Evolutionary conservation across 78 protist genomes (phyloP).

Genomic region (Speleostelium caveatum): DNA sequence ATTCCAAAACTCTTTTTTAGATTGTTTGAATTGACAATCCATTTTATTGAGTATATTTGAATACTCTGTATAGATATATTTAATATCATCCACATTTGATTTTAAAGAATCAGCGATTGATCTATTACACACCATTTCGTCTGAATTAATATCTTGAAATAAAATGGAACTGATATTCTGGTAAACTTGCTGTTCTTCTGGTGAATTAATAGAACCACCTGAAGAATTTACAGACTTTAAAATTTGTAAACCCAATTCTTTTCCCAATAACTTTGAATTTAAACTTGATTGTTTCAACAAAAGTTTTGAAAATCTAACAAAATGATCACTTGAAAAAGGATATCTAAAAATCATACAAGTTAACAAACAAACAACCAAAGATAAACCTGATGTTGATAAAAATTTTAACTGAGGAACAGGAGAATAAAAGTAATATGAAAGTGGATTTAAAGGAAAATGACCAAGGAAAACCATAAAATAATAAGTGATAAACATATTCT

Average conservation of each 20-base stretch:
- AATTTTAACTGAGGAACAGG: conserved; percentile 28
- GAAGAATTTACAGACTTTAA: background rate
- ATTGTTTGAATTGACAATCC: conserved; percentile 19
- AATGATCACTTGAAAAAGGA: conserved; percentile 1
- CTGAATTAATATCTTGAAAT: background rate
- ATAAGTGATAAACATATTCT: conserved; percentile 23
- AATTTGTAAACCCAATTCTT: background rate
- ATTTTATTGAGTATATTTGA: conserved; percentile 15
- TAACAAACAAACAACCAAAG: background rate
- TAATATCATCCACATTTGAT: background rate
- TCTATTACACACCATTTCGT: background rate
- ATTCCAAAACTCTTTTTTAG: conserved; percentile 25
- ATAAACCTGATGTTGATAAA: background rate
- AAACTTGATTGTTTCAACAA: conserved; percentile 5
- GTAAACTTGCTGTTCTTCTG: background rate
- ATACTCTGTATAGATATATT: conserved; percentile 7
- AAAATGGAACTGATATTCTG: background rate
- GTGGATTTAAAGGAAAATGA: background rate
- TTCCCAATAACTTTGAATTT: background rate
- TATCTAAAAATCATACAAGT: conserved; percentile 1
- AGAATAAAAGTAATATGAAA: conserved; percentile 5
- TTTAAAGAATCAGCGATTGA: background rate
- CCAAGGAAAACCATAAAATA: conserved; percentile 10
- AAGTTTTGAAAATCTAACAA: conserved; percentile 2
- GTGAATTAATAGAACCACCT: background rate